Percentiles rank a stretch among this genome's conserved stretches.
Conservation (phyloP, 2,329 filamentous ascomycete genomes). For the Madurella mycetomatis region DNA sequence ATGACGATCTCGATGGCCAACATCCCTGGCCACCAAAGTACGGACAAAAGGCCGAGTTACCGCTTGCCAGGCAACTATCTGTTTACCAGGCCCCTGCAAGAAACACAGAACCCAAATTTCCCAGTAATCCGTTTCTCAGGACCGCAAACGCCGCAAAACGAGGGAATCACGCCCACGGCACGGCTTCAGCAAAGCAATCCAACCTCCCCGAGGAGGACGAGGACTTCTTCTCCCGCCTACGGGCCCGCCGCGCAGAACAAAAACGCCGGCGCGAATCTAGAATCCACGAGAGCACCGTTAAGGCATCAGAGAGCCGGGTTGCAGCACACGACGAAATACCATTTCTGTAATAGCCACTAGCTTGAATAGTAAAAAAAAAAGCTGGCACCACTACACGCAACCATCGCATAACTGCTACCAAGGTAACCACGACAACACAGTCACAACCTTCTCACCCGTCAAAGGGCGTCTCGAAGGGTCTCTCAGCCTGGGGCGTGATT, state of each 20-base stretch:
- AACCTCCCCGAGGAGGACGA: conserved; percentile 14
- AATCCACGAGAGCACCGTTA: conserved; percentile 4
- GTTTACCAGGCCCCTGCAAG: not conserved
- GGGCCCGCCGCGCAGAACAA: conserved; percentile 18
- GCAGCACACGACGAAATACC: conserved; percentile 21
- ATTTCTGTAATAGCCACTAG: conserved; percentile 12
- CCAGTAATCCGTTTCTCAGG: not conserved
- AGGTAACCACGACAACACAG: not conserved
- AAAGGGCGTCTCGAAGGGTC: conserved; percentile 67
- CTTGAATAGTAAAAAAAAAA: too few relatives aligned
- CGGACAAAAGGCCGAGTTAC: not conserved
- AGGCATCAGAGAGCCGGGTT: conserved; percentile 10
- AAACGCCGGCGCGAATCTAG: conserved; percentile 12
- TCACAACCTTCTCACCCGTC: conserved; percentile 19
- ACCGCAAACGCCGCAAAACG: not conserved
- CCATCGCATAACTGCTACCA: not conserved
- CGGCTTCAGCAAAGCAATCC: not conserved
- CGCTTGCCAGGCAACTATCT: not conserved
- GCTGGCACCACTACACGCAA: too few relatives aligned
- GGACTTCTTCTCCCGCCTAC: conserved; percentile 20
- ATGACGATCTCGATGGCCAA: conserved; percentile 17
- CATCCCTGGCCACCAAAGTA: conserved; percentile 1
- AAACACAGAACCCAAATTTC: not conserved
- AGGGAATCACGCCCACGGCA: not conserved
- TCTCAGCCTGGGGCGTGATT: conserved; percentile 78